Evolutionary conservation across 306 rosid species (phyloP), one percentile per base, ranked within the genome.

Genomic region (Rosa rugosa): DNA sequence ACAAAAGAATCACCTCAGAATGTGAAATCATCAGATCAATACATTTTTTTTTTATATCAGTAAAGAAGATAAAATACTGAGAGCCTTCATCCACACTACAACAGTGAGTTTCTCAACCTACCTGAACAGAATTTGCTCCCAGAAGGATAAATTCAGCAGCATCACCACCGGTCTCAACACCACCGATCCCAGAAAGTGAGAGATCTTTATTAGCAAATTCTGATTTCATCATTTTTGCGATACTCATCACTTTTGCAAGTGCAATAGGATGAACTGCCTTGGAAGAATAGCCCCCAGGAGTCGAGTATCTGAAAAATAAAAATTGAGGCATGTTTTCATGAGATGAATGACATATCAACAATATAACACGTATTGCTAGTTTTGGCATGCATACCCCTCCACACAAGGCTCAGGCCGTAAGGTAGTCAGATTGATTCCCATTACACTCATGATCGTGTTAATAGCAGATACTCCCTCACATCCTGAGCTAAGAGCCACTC

Each of bases 251-350:
- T 88, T 95, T 95, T 47, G 90, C 98, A 67, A 95, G 96, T 17
- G 99, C 99, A 80, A 95, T 95, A 45, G 98, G 99, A 83, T 95
- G 99, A 56, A 95, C 99, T 46, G 99, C 99, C 85, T 80, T 92
- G 40, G 98, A 92, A 75, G 99, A 95, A 86, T 92, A 95, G 63
- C 99, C 99, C 6, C 99, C 99, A 18, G 99, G 99, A 83, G 99
- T 95, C 66, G 99, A 95, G 84, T 95, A 95, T 83, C 99, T 95
- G 82, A 80, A 50, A 83, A n/a, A 40, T 3, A 65, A 82, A 80
- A 75, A 11, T 4, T 82, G 66, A 53, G 23, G 76, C 64, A 70
- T 40, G 72, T 84, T 71, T 22, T 72, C 31, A 42, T 63, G 53
- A 49, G 64, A 70, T 64, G 45, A 82, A 72, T 38, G 80, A 51